These are phyloP conservation scores for Gastrodia elata DNA, from an alignment of 106 monocot genomes.

Conservation along the genomic window DNA sequence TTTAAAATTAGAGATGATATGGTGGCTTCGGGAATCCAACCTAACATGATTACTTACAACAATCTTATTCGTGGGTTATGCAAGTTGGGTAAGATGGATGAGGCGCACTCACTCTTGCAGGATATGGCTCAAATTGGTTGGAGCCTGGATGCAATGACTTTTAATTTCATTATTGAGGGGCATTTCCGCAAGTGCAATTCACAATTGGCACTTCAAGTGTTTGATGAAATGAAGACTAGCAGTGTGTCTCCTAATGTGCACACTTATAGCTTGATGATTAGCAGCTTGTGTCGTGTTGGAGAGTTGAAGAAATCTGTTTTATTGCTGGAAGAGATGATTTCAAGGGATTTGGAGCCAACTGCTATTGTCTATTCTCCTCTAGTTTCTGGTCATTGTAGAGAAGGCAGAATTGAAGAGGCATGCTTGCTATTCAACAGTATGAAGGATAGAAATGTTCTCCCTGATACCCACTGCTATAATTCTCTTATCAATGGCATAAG, in stretches of 20 bases:
- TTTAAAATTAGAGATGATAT: constrained; percentile 62
- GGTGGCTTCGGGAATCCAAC: constrained; percentile 31
- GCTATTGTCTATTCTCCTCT: constrained; percentile 34
- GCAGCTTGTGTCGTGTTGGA: constrained; percentile 38
- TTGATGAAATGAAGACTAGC: constrained; percentile 42
- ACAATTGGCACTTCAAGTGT: constrained; percentile 29
- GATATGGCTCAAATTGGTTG: constrained; percentile 42
- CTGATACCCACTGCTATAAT: constrained; percentile 70
- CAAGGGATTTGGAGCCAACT: constrained; percentile 38
- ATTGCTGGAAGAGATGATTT: constrained; percentile 52
- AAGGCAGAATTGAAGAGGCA: constrained; percentile 45
- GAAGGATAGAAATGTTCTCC: constrained; percentile 26
- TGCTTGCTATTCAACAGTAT: constrained; percentile 39
- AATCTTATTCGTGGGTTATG: constrained; percentile 55
- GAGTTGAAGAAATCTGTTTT: constrained; percentile 18
- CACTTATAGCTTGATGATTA: constrained; percentile 42
- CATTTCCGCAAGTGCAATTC: constrained; percentile 25
- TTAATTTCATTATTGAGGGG: constrained; percentile 64
- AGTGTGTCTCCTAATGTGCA: constrained; percentile 37
- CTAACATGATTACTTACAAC: constrained; percentile 48
- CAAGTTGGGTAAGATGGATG: constrained; percentile 46
- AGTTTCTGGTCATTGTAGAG: constrained; percentile 39
- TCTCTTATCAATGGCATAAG: constrained; percentile 60
- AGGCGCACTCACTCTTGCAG: constrained; percentile 44
- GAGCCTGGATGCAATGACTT: constrained; percentile 43